phyloP scores from a whole-genome alignment of 2,329 filamentous ascomycete species.

The Lojkania enalia region DNA sequence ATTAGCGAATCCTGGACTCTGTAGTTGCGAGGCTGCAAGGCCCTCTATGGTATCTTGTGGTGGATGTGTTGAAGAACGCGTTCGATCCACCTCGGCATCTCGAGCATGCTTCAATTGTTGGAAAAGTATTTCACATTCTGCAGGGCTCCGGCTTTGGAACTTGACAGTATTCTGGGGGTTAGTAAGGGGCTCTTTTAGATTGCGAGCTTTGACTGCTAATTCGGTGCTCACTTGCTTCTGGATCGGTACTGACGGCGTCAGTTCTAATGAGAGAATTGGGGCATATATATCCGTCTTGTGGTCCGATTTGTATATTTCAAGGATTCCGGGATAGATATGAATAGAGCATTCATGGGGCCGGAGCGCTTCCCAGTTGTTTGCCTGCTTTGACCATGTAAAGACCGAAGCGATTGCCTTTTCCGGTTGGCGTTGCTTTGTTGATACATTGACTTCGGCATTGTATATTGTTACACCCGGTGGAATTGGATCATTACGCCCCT shows the following conservation, averaged over 20 bases:
- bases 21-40: no score
- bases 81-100: background rate
- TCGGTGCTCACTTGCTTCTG: conserved; percentile 3
- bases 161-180: conserved; percentile 3
- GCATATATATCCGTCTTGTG: conserved; percentile 8
- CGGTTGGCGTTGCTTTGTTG: background rate
- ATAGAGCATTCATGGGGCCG: conserved; percentile 20
- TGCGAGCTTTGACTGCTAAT: conserved; percentile 7
- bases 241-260: conserved; percentile 8
- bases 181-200: conserved; percentile 4
- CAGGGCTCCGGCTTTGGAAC: conserved; percentile 9
- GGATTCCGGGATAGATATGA: conserved; percentile 17
- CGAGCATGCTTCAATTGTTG: conserved; percentile 7
- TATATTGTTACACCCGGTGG: conserved; percentile 12
- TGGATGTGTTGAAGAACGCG: background rate
- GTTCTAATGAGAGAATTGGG: conserved; percentile 18
- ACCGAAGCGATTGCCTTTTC: conserved; percentile 24
- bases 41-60: no score
- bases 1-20: no score
- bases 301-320: conserved; percentile 20
- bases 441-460: conserved; percentile 11
- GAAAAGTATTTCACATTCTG: conserved; percentile 12
- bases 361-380: conserved; percentile 15
- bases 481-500: background rate
- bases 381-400: conserved; percentile 18